These are phyloP conservation scores for Auriscalpium vulgare DNA, from an alignment of 768 basidiomycete genomes.

Conservation along the genomic window DNA sequence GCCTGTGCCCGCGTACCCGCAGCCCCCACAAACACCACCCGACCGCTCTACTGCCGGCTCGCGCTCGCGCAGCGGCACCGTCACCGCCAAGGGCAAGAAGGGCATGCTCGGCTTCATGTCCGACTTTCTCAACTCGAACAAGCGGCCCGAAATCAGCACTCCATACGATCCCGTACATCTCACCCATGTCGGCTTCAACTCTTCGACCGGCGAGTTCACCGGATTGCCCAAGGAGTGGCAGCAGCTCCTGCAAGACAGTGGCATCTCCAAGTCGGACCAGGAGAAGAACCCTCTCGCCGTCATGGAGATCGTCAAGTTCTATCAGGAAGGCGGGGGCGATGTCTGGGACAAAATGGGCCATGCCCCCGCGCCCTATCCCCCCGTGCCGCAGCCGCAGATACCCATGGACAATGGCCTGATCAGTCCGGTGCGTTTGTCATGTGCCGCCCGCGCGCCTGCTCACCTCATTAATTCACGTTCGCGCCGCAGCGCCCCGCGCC, in stretches of 20 bases:
- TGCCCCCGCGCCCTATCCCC: constrained; percentile 17
- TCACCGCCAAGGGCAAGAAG: constrained; percentile 42
- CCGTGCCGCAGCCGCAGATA: constrained; percentile 20
- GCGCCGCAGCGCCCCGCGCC: constrained; percentile 29
- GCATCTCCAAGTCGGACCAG: constrained; percentile 90
- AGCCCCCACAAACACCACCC: constrained; percentile 11
- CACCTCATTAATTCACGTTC: constrained; percentile 1
- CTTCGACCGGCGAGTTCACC: constrained; percentile 96
- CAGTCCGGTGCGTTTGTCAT: constrained; percentile 41
- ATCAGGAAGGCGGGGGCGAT: constrained; percentile 79
- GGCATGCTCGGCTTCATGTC: constrained; percentile 59
- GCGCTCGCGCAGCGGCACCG: constrained; percentile 36
- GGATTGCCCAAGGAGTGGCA: constrained; percentile 99
- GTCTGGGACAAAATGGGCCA: constrained; percentile 81
- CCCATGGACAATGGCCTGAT: constrained; percentile 43
- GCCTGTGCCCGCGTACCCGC: constrained; percentile 6
- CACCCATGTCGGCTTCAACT: constrained; percentile 99
- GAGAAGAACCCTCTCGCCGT: constrained; percentile 97
- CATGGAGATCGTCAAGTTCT: constrained; percentile 98
- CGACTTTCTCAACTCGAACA: constrained; percentile 68
- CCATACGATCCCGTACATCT: constrained; percentile 99
- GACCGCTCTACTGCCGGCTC: constrained; percentile 20
- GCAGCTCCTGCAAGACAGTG: constrained; percentile 89
- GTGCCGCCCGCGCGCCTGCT: constrained; percentile 5
- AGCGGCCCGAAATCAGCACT: constrained; percentile 88